Evolutionary conservation across 2,329 filamentous ascomycete genomes (phyloP), one percentile per base, ranked within the genome.

Genomic region (Trichoderma semiorbis): DNA sequence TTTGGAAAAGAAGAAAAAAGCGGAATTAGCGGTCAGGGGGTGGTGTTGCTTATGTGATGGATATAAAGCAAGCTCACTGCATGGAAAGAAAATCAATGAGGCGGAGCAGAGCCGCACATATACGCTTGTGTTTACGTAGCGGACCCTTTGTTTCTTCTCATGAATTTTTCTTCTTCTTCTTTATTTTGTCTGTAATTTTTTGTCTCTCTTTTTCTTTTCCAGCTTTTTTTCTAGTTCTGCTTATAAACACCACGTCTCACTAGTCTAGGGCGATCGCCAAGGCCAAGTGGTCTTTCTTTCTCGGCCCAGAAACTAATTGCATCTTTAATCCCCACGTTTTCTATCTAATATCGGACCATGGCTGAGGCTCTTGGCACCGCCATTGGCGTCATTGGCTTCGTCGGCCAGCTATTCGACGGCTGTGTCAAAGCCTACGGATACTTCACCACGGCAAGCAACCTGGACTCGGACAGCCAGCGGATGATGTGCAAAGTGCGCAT

Each of bases 401-500:
- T 85, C 26, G 83, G 83, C 47, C 83, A 85, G 74, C 80, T 85
- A 64, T 85, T 85, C 68, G 81, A 84, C 73, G 83, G 83, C 34
- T 85, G 84, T 77, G 79, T 85, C 72, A 83, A 82, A 72, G 83
- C 83, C 11, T 85, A 85, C 74, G 77, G 79, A 32, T 81, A 83
- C 79, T 85, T 85, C 76, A 81, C 82, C 18, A 77, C 80, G 18
- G 84, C 84, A 1, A 75, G 78, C 53, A 80, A 84, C 61, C 77
- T 85, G n/a, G 83, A 84, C 71, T 76, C 76, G 26, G 83, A 85
- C 75, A 80, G 79, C 72, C 81, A 84, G 75, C 80, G 81, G 50
- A 77, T 85, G 36, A 77, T 84, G 57, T 85, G 84, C 78, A 85
- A 85, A 75, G 82, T 85, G 69, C 81, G 83, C 65, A 85, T 85